Base-by-base conservation (phyloP, 257 asterid species). In the Scutellaria minor region DNA sequence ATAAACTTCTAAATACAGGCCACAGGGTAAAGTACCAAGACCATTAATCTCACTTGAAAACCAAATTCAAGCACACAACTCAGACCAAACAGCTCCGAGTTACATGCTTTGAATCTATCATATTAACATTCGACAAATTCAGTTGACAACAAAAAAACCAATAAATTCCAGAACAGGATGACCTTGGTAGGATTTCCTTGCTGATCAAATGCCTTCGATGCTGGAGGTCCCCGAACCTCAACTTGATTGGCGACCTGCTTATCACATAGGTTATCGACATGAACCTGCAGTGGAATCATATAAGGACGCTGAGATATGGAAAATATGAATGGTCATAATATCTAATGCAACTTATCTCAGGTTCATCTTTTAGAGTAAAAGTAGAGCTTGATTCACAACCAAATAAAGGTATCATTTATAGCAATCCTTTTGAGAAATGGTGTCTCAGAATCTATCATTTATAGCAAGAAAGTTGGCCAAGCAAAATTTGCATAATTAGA, bases 141-240 rank as follows among this genome's bases (percentile, higher is more conserved):
- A 82, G 48, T 47, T 7, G 27, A 57, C 12, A 14, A 68, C 22
- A 37, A 53, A 76, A 71, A 20, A 31, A 31, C 37, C 31, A 10
- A 67, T 31, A 73, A 35, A 70, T 74, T 77, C 44, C 37, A 66
- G 75, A 67, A 67, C 45, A 50, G 53, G 68, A 71, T 66, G 79
- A 93, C 98, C 99, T 94, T 91, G 58, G 97, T 94, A 54, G 97
- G 97, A 80, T 91, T 94, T 75, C 99, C 97, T 66, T 82, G 84
- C 79, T 73, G 83, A 73, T 94, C 97, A 81, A 87, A 94, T 54
- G 97, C 96, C 82, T 91, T 91, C 3, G 89, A 86, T 72, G 85
- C 88, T 62, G 97, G 99, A 77, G 99, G 99, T 72, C 97, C 99
- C 56, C 99, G 93, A 69, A 89, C 82, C 87, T 91, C 99, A 78